Evolutionary conservation across 2,329 filamentous ascomycete genomes (phyloP).

Genomic region (Fusarium pilosicola): DNA sequence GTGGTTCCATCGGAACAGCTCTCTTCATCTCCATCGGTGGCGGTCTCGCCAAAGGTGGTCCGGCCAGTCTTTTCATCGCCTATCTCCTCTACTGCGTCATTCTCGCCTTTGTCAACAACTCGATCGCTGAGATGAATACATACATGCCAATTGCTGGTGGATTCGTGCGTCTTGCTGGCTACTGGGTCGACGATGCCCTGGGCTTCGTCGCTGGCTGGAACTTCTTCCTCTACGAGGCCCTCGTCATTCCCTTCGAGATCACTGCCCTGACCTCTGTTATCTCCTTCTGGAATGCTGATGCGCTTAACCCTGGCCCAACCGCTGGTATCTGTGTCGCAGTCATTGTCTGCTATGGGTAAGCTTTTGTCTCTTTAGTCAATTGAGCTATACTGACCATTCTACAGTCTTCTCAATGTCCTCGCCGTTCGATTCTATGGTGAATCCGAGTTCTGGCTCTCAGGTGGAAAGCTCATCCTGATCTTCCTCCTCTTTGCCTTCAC

Average conservation of each 20-base stretch:
- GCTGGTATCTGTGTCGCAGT: slow-evolving; percentile 57
- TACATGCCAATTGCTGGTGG: slow-evolving; percentile 34
- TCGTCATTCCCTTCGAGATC: slow-evolving; percentile 62
- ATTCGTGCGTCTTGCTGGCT: slow-evolving; percentile 28
- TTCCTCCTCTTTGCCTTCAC: slow-evolving; percentile 65
- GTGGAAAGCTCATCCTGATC: slow-evolving; percentile 53
- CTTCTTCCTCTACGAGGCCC: slow-evolving; percentile 53
- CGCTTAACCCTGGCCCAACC: slow-evolving; percentile 48
- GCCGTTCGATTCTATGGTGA: slow-evolving; percentile 56
- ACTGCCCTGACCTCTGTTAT: slow-evolving; percentile 61
- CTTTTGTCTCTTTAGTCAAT: too few relatives aligned
- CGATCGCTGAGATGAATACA: slow-evolving; percentile 35
- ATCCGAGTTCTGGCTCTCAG: slow-evolving; percentile 58
- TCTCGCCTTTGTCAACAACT: slow-evolving; percentile 33
- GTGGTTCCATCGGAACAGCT: slow-evolving; percentile 35
- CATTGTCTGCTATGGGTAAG: slow-evolving; percentile 53
- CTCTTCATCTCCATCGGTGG: slow-evolving; percentile 38
- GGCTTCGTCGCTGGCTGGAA: slow-evolving; percentile 35
- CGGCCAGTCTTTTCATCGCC: slow-evolving; percentile 28
- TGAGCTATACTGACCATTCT: background rate
- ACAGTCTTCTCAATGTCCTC: slow-evolving; percentile 51
- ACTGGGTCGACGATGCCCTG: slow-evolving; percentile 32
- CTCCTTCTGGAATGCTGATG: slow-evolving; percentile 58
- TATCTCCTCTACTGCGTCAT: slow-evolving; percentile 21
- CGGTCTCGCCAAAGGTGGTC: slow-evolving; percentile 31